Evolutionary conservation across 2,329 filamentous ascomycete species (phyloP), one percentile per base, ranked within the genome.

Genomic region (Cadophora luteo-olivacea): DNA sequence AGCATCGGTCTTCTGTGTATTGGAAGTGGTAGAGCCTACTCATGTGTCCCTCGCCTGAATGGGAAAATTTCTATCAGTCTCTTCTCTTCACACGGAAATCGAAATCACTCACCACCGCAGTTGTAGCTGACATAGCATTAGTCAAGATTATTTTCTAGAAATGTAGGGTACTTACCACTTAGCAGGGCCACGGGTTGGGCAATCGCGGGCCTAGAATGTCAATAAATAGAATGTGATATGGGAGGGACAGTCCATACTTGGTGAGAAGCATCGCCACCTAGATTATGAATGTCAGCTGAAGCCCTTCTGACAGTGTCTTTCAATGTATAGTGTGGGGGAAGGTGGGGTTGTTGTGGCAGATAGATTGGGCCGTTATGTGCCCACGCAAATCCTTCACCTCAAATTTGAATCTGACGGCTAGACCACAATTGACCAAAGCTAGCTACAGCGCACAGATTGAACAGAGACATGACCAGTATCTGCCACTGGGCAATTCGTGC

Each of bases 121-220:
- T 93, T 93, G 84, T 93, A 94, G 87, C 91, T 92, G 79, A 66
- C 45, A 7, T 5, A 19, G 36, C 36, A 61, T 75, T 62, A 75
- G 72, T 54, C 57, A 8, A 62, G 25, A 12, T 36, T 8, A 64
- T 64, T 54, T 72, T 45, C 36, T 24, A 3, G n/a, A 19, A 22
- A 36, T 12, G 45, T 48, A 33, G 11, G 19, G 16, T 11, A 81
- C 89, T 81, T 84, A 94, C 91, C 92, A 94, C 82, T 93, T 94
- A 77, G 92, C 89, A 76, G 90, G 89, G 76, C 91, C 91, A 83
- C 92, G 91, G 86, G 89, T 93, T 78, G 92, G 92, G 87, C 92
- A 96, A 78, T 95, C 92, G 78, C 92, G 91, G 78, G 92, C 92
- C 92, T 93, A 70, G 6, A 66, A 52, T 57, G 55, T 74, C 66